Conservation (phyloP, 2,329 filamentous ascomycete genomes). For the Sclerotinia minor region DNA sequence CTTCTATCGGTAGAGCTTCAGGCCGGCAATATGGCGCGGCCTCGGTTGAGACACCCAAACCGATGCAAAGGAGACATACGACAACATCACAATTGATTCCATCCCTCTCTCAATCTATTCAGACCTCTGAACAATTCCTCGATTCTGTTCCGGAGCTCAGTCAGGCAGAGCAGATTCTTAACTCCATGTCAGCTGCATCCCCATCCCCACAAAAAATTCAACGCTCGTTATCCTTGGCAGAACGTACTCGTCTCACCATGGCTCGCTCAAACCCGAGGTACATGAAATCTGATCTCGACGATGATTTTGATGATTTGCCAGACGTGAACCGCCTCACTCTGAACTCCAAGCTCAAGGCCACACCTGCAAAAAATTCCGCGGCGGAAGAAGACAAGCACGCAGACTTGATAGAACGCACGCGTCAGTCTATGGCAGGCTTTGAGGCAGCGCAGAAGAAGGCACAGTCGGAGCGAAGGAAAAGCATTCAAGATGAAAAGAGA, state of each 20-base stretch:
- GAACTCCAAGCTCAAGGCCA: constrained; percentile 32
- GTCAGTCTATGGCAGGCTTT: constrained; percentile 62
- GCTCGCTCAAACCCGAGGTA: constrained; percentile 51
- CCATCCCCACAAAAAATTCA: constrained; percentile 59
- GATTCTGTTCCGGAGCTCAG: constrained; percentile 39
- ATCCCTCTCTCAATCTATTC: constrained; percentile 20
- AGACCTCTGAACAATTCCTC: constrained; percentile 3
- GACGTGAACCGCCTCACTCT: constrained; percentile 34
- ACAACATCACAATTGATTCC: constrained; percentile 7
- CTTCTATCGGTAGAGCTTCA: neutral
- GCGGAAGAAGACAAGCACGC: constrained; percentile 33
- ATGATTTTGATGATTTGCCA: constrained; percentile 39
- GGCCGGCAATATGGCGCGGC: neutral
- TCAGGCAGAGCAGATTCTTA: constrained; percentile 57
- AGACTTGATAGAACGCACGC: constrained; percentile 55
- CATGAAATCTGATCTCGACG: constrained; percentile 35
- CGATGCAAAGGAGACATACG: constrained; percentile 12
- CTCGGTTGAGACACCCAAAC: neutral
- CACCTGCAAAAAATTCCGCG: constrained; percentile 23
- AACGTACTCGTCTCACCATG: constrained; percentile 82
- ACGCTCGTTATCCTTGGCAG: constrained; percentile 65
- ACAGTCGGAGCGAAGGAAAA: constrained; percentile 56
- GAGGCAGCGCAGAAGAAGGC: constrained; percentile 62
- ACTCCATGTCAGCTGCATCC: constrained; percentile 55
- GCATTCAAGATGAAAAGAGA: constrained; percentile 48